Evolutionary conservation across 805 yeast genomes (phyloP).

Genomic region (Suhomyces sp.): DNA sequence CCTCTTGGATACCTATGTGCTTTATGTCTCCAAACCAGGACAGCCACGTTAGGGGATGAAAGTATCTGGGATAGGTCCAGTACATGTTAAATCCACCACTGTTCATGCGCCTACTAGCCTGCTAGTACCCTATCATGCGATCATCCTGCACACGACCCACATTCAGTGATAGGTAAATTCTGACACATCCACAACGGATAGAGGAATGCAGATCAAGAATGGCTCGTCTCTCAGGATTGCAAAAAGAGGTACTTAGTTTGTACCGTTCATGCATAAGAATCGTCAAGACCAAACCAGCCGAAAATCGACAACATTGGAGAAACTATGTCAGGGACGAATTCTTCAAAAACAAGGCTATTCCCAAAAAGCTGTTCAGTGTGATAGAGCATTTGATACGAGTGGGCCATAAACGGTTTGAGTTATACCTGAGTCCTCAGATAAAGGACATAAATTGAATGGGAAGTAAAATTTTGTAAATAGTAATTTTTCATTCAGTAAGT

Average conservation of each 20-base stretch:
- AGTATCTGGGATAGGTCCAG: background rate
- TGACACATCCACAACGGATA: background rate
- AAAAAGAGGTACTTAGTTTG: slow-evolving; percentile 46
- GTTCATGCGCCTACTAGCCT: background rate
- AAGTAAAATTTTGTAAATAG: background rate
- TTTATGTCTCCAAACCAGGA: no score
- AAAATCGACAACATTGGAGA: slow-evolving; percentile 43
- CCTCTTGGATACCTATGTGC: no score
- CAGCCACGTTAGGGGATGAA: no score
- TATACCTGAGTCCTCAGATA: slow-evolving; percentile 67
- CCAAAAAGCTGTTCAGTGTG: slow-evolving; percentile 78
- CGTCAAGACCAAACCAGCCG: slow-evolving; percentile 45
- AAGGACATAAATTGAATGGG: slow-evolving; percentile 52
- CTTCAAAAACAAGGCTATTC: slow-evolving; percentile 49
- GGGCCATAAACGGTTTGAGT: slow-evolving; percentile 70
- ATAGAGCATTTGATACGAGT: slow-evolving; percentile 79
- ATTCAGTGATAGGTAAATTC: background rate
- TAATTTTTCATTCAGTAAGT: background rate
- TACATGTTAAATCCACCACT: background rate
- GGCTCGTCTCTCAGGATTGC: slow-evolving; percentile 44
- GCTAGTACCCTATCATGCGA: background rate
- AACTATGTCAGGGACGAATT: slow-evolving; percentile 61
- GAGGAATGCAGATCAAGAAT: slow-evolving; percentile 11
- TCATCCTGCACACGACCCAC: background rate
- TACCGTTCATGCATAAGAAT: slow-evolving; percentile 49